Conservation (phyloP, 768 basidiomycete genomes). For the Mycena galopus region DNA sequence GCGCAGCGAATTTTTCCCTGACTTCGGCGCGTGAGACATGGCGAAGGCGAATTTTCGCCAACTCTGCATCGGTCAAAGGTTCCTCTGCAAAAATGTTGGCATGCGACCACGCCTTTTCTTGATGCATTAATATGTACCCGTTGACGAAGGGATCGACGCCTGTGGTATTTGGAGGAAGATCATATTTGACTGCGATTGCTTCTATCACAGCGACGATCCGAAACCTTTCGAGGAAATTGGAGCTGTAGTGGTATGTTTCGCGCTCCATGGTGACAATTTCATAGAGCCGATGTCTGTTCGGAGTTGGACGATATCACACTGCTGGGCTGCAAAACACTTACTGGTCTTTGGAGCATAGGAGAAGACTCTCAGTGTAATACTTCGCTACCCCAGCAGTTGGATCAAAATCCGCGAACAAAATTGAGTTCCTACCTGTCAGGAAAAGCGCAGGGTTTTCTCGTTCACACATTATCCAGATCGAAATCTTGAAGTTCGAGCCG, state of each 20-base stretch:
- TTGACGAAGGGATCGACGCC: conserved; percentile 64
- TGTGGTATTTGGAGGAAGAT: conserved; percentile 53
- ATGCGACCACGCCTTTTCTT: conserved; percentile 3
- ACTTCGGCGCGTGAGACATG: conserved; percentile 66
- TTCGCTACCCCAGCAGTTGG: not conserved
- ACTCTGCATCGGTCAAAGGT: conserved; percentile 46
- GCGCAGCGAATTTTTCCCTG: conserved; percentile 63
- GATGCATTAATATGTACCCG: conserved; percentile 50
- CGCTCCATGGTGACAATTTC: conserved; percentile 61
- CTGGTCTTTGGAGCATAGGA: conserved; percentile 23
- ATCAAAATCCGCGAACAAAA: conserved; percentile 22
- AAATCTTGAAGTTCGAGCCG: conserved; percentile 46
- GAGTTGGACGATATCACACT: not conserved
- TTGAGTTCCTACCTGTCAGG: conserved; percentile 48
- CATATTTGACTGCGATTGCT: conserved; percentile 50
- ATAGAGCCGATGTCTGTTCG: conserved; percentile 56
- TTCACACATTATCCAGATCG: conserved; percentile 57
- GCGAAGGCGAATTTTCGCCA: conserved; percentile 55
- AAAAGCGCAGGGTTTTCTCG: conserved; percentile 56
- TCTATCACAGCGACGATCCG: conserved; percentile 62
- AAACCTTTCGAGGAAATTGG: conserved; percentile 66
- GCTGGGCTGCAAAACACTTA: not conserved
- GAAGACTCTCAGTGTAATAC: conserved; percentile 17
- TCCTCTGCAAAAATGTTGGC: conserved; percentile 48
- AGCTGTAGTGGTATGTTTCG: conserved; percentile 55